A percentile compares a stretch with the other conserved stretches of the same genome.
phyloP scores from a whole-genome alignment of 148 eudicot species.

The Polygonum maritimum region DNA sequence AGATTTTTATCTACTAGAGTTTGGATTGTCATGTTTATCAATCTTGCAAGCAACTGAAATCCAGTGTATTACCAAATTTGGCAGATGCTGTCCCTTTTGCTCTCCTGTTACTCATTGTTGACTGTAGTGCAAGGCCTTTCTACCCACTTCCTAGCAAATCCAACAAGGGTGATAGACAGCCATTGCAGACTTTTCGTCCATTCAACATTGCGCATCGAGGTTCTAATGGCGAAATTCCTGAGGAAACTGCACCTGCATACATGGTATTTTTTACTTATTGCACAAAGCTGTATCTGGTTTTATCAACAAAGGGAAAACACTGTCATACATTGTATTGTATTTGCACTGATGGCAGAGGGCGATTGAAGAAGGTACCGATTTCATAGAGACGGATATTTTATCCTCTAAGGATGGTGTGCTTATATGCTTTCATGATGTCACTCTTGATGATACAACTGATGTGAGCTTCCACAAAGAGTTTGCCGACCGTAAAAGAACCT shows the following conservation, averaged over 20 bases:
- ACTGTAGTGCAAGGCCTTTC: constrained; percentile 59
- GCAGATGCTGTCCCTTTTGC: constrained; percentile 50
- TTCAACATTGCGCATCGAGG: constrained; percentile 94
- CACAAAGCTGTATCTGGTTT: background rate
- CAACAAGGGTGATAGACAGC: constrained; percentile 34
- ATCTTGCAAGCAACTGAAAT: constrained; percentile 1
- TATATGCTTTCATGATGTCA: constrained; percentile 72
- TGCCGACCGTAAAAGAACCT: constrained; percentile 65
- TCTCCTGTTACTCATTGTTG: constrained; percentile 47
- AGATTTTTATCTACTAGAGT: too few relatives aligned
- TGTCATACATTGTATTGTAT: background rate
- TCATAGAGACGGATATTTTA: constrained; percentile 77
- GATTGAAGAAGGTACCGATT: constrained; percentile 89
- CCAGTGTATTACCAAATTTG: constrained; percentile 9
- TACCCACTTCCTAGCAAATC: constrained; percentile 68
- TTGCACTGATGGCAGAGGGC: constrained; percentile 55
- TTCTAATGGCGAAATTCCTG: constrained; percentile 94
- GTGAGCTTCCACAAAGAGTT: constrained; percentile 64
- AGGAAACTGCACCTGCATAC: constrained; percentile 85
- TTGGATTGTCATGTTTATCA: too few relatives aligned
- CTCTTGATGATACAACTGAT: constrained; percentile 69
- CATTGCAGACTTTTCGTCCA: constrained; percentile 76
- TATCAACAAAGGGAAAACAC: background rate
- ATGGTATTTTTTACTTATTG: background rate
- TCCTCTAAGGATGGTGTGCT: constrained; percentile 82